Conservation (phyloP, 257 asterid species). For the Gentiana straminea region DNA sequence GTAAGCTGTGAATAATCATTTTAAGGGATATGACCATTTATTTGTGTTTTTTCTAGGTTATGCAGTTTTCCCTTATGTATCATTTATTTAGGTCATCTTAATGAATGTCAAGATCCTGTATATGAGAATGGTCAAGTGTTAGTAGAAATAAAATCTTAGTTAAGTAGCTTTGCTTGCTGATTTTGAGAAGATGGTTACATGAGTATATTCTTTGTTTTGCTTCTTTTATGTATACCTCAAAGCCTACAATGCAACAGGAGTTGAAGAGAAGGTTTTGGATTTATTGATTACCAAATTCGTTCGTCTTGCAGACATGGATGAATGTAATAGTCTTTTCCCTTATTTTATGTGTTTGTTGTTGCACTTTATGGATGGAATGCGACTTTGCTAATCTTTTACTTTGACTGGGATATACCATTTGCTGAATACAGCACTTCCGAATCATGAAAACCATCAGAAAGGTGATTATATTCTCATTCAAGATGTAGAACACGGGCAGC, state of each 20-base stretch:
- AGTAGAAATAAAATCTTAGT: too few species aligned
- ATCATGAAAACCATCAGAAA: conserved; percentile 6
- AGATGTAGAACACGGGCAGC: conserved; percentile 16
- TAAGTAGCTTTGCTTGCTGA: too few species aligned
- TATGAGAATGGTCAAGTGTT: too few species aligned
- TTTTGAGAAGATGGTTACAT: too few species aligned
- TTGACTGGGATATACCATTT: conserved; percentile 1
- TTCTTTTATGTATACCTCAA: too few species aligned
- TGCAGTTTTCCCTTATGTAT: too few species aligned
- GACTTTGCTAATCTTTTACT: background rate
- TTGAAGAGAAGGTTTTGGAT: conserved; percentile 9
- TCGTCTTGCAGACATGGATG: conserved; percentile 10
- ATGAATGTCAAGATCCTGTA: too few species aligned
- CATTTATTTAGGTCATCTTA: too few species aligned
- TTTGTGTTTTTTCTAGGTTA: too few species aligned
- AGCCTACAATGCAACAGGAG: conserved; percentile 6
- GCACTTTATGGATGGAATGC: background rate
- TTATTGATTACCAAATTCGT: background rate
- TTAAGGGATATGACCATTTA: too few species aligned
- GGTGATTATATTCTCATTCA: conserved; percentile 9
- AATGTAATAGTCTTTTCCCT: conserved; percentile 4
- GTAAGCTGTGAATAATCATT: too few species aligned
- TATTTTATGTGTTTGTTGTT: background rate
- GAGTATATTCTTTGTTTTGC: too few species aligned
- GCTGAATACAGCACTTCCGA: conserved; percentile 9